Conservation (phyloP, 2,329 filamentous ascomycete genomes). For the Ceratocystis papillata region DNA sequence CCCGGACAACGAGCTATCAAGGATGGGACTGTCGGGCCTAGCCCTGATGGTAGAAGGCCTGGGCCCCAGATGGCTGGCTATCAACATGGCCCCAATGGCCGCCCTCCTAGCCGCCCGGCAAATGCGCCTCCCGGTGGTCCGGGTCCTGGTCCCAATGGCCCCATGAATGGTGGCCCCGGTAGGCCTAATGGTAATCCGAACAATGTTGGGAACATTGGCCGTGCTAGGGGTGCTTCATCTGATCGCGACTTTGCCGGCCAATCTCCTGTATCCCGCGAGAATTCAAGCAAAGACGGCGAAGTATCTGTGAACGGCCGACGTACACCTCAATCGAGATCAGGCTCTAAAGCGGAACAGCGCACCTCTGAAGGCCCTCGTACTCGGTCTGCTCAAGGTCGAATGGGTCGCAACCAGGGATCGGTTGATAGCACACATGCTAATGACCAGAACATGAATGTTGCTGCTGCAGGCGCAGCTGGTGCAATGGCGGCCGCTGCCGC, state of each 20-base stretch:
- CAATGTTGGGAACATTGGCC: slow-evolving; percentile 34
- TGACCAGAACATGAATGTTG: slow-evolving; percentile 42
- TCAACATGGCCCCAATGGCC: slow-evolving; percentile 32
- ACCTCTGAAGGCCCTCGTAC: slow-evolving; percentile 18
- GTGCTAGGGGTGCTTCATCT: slow-evolving; percentile 41
- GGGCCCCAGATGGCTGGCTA: slow-evolving; percentile 29
- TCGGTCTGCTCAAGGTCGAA: slow-evolving; percentile 22
- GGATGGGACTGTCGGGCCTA: slow-evolving; percentile 43
- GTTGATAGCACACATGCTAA: slow-evolving; percentile 50
- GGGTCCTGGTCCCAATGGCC: slow-evolving; percentile 15
- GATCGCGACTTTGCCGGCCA: slow-evolving; percentile 33
- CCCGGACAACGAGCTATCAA: slow-evolving; percentile 36
- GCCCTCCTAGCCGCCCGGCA: slow-evolving; percentile 41
- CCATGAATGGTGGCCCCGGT: slow-evolving; percentile 32
- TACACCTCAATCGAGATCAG: slow-evolving; percentile 23
- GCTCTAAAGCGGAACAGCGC: slow-evolving; percentile 22
- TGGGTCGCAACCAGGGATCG: slow-evolving; percentile 47
- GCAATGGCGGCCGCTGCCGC: slow-evolving; percentile 19
- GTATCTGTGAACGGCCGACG: slow-evolving; percentile 16
- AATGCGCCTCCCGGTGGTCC: slow-evolving; percentile 14
- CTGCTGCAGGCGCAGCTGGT: slow-evolving; percentile 36
- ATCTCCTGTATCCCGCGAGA: slow-evolving; percentile 11
- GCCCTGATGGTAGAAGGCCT: slow-evolving; percentile 36
- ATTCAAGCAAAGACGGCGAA: background rate
- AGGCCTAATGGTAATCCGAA: slow-evolving; percentile 43